Conservation (phyloP, 164 flowering plant genomes). For the Vitis rupestris region DNA sequence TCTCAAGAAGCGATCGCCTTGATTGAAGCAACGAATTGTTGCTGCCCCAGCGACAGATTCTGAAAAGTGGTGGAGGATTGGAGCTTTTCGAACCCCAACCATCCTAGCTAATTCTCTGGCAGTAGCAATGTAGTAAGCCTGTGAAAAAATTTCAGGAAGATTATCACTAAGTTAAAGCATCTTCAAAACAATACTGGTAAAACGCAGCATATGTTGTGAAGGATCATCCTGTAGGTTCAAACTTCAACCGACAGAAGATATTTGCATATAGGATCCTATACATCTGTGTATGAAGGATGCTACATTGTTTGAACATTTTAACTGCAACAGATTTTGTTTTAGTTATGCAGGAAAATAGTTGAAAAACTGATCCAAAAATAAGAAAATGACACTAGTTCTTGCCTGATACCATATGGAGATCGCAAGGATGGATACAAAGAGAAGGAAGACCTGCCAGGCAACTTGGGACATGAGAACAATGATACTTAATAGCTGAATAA, state of each 20-base stretch:
- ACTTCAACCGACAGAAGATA: too few relatives aligned
- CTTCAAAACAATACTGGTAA: neutral
- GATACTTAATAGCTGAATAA: slow-evolving; percentile 69
- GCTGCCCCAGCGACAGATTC: slow-evolving; percentile 69
- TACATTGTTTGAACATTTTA: too few relatives aligned
- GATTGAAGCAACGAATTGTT: slow-evolving; percentile 68
- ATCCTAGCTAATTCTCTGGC: slow-evolving; percentile 87
- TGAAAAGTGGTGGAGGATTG: slow-evolving; percentile 76
- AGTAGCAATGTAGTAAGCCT: slow-evolving; percentile 78
- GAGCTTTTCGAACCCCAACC: slow-evolving; percentile 68
- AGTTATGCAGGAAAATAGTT: slow-evolving; percentile 3
- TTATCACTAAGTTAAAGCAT: neutral
- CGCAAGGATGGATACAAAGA: slow-evolving; percentile 52
- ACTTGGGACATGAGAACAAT: slow-evolving; percentile 69
- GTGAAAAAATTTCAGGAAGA: slow-evolving; percentile 12
- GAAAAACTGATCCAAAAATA: neutral
- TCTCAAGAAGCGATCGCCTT: slow-evolving; percentile 53
- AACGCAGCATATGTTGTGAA: neutral
- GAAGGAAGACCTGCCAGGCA: slow-evolving; percentile 69
- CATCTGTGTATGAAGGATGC: too few relatives aligned
- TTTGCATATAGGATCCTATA: too few relatives aligned
- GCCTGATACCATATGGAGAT: slow-evolving; percentile 84
- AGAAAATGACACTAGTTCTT: slow-evolving; percentile 15
- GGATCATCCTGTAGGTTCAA: too few relatives aligned
- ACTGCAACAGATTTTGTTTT: too few relatives aligned